phyloP scores from a whole-genome alignment of 2,329 filamentous ascomycete genomes.

The Xylariaceae sp. region DNA sequence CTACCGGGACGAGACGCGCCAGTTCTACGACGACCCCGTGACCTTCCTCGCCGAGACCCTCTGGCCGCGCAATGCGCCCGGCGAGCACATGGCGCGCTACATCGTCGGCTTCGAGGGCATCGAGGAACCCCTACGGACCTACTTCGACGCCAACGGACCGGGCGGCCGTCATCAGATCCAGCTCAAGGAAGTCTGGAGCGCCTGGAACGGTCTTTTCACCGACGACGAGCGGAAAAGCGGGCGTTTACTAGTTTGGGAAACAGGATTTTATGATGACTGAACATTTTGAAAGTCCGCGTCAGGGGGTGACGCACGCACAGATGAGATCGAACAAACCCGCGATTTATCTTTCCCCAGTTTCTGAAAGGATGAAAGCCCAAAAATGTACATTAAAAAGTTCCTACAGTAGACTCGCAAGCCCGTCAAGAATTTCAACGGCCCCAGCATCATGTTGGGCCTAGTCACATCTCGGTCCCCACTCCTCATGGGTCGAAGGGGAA shows the following conservation, averaged over 20 bases:
- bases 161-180: constrained; percentile 39
- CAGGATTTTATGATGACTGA: constrained; percentile 27
- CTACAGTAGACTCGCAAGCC: too few species aligned
- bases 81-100: constrained; percentile 47
- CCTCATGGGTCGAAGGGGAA: too few species aligned
- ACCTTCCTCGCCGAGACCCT: constrained; percentile 54
- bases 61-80: constrained; percentile 35
- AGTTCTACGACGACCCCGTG: constrained; percentile 69
- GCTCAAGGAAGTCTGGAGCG: constrained; percentile 48
- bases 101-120: constrained; percentile 59
- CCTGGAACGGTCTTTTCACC: constrained; percentile 57
- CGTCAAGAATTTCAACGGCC: too few species aligned
- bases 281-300: neutral
- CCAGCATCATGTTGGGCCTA: too few species aligned
- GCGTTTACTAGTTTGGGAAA: constrained; percentile 53
- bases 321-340: neutral
- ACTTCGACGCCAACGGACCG: constrained; percentile 37
- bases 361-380: too few species aligned
- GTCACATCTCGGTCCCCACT: too few species aligned
- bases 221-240: constrained; percentile 56
- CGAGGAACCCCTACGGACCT: constrained; percentile 42
- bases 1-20: constrained; percentile 86
- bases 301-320: neutral
- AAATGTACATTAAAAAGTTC: too few species aligned
- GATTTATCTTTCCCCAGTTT: too few species aligned